Base-by-base conservation (phyloP, 2,329 filamentous ascomycete genomes). In the Sordariomycetes sp. region DNA sequence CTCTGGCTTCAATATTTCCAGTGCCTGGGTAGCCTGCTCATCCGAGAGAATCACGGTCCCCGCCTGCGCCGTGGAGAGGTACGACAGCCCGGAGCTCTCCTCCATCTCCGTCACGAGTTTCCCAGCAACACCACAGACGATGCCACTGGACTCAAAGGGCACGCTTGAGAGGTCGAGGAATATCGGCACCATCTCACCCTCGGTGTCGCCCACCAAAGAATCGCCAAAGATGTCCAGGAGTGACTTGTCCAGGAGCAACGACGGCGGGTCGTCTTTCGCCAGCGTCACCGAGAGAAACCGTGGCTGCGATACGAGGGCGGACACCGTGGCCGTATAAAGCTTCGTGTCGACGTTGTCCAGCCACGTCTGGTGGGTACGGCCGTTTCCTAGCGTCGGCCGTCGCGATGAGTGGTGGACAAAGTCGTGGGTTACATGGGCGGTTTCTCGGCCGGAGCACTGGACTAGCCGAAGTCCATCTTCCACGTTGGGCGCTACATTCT, bases 61-160 rank as follows among this genome's bases (percentile, higher is more conserved):
- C 0, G 92, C 90, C 50, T 87, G 82, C 4, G 90, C 91, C 0
- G 93, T 97, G 61, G 88, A 94, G 61, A 97, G 76, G 70, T 97
- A 97, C 59, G 88, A 93, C 72, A 97, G 85, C 69, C 97, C 91
- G 1, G 90, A 82, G 63, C 72, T 78, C 60, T 75, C 74, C 58
- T 77, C 72, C 70, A 90, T 86, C 53, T 89, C 88, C 55, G 88
- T 83, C 1, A 91, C 88, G 32, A 97, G 77, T 58, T 85, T 81
- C 28, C 91, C 90, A 0, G 93, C 92, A 2, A 99, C 90, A 32
- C 94, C 93, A 64, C 92, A 97, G 3, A 99, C 90, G 59, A 99
- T 97, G 24, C 93, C 93, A 0, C 92, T 96, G 8, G 90, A 91
- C 70, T 96, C 90, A 50, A 93, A 79, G 0, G 93, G 89, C 48